phyloP scores from a whole-genome alignment of 2,329 filamentous ascomycete species.

The Pyrenophora teres region DNA sequence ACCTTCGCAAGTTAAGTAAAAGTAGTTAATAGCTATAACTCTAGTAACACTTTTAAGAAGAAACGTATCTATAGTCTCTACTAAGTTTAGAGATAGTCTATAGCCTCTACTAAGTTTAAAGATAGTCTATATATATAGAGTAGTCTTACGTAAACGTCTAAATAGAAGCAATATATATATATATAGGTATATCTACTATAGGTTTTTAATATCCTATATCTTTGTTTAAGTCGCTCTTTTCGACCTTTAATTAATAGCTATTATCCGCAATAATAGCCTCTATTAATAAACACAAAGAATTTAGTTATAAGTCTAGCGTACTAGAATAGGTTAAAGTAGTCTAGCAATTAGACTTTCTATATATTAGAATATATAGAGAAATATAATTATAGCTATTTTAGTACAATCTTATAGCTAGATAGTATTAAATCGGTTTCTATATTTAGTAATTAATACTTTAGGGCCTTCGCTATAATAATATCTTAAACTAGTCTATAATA shows the following conservation, averaged over 20 bases:
- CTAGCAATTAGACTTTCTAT: neutral
- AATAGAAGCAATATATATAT: neutral
- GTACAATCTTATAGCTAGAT: neutral
- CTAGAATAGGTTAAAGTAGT: neutral
- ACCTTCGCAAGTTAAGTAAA: neutral
- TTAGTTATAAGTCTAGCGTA: neutral
- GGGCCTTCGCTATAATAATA: neutral
- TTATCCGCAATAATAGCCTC: neutral
- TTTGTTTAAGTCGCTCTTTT: neutral
- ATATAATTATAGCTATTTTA: neutral
- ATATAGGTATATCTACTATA: neutral
- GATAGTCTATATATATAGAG: neutral
- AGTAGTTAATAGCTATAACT: neutral
- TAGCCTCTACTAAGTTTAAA: neutral
- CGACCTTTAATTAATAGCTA: neutral
- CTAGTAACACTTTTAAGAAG: neutral
- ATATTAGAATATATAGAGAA: neutral
- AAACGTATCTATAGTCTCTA: neutral
- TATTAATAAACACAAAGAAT: neutral
- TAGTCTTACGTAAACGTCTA: neutral
- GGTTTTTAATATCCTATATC: neutral
- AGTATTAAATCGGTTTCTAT: neutral
- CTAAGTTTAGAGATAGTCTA: neutral
- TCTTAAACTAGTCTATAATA: neutral
- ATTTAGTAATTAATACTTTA: neutral